phyloP scores from a whole-genome alignment of 2,329 filamentous ascomycete genomes.

The Trichoderma afroharzianum region DNA sequence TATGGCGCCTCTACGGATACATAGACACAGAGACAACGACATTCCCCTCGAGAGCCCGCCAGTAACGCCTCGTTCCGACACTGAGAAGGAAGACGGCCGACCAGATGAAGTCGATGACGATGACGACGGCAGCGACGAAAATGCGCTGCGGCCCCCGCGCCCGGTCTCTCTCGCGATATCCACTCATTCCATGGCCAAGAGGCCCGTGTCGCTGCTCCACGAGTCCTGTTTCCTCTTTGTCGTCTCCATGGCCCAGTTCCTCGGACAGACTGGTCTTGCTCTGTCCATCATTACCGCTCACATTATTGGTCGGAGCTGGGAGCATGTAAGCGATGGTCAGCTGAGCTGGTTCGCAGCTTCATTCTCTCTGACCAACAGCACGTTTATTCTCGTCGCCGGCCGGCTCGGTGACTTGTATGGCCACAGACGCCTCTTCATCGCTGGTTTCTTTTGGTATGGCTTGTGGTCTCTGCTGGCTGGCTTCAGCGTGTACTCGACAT shows the following conservation, averaged over 20 bases:
- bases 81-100: background rate
- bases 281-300: background rate
- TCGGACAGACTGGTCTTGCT: background rate
- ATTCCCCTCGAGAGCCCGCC: background rate
- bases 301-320: constrained; percentile 7
- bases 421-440: constrained; percentile 47
- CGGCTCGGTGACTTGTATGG: constrained; percentile 52
- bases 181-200: background rate
- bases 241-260: constrained; percentile 4
- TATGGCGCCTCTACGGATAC: background rate
- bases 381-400: constrained; percentile 52
- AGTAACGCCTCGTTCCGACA: background rate
- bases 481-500: constrained; percentile 25
- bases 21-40: background rate
- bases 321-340: constrained; percentile 1
- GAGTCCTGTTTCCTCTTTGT: constrained; percentile 10
- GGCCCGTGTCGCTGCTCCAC: constrained; percentile 6
- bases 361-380: constrained; percentile 31
- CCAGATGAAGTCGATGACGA: background rate
- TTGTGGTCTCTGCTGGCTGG: constrained; percentile 46
- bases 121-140: background rate
- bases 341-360: constrained; percentile 9
- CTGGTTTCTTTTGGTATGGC: constrained; percentile 48
- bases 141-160: background rate
- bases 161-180: background rate